Conservation (phyloP, 1,284 basidiomycete genomes). For the Microbotryum lychnidis-dioicae region DNA sequence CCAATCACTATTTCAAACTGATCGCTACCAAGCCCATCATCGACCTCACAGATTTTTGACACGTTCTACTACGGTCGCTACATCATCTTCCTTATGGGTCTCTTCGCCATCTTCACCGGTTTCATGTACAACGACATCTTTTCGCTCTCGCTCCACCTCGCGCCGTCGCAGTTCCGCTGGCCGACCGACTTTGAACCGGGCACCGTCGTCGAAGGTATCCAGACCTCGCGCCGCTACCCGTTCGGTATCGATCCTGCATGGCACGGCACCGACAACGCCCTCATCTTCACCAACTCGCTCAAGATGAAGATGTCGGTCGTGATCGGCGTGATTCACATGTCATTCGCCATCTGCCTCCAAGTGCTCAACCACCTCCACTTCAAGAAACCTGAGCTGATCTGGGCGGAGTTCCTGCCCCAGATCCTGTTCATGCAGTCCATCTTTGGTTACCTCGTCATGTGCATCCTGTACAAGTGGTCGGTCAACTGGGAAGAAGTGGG, state of each 20-base stretch:
- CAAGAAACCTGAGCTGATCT: constrained; percentile 76
- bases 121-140: constrained; percentile 99
- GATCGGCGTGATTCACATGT: constrained; percentile 96
- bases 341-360: constrained; percentile 92
- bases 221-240: constrained; percentile 67
- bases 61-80: constrained; percentile 82
- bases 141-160: constrained; percentile 83
- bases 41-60: constrained; percentile 56
- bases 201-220: constrained; percentile 49
- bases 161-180: constrained; percentile 82
- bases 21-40: not conserved
- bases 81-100: constrained; percentile 97
- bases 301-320: constrained; percentile 99
- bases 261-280: constrained; percentile 85
- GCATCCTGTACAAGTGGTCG: constrained; percentile 96
- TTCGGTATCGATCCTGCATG: constrained; percentile 93
- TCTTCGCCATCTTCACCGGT: constrained; percentile 62
- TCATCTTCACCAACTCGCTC: constrained; percentile 96
- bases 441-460: constrained; percentile 91
- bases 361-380: constrained; percentile 91
- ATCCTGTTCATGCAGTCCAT: constrained; percentile 95
- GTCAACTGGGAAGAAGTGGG: constrained; percentile 72
- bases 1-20: not conserved
- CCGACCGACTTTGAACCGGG: constrained; percentile 47
- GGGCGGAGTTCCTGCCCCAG: constrained; percentile 91